These are phyloP conservation scores for Suillus subalutaceus DNA, from an alignment of 768 basidiomycete genomes.

Conservation along the genomic window DNA sequence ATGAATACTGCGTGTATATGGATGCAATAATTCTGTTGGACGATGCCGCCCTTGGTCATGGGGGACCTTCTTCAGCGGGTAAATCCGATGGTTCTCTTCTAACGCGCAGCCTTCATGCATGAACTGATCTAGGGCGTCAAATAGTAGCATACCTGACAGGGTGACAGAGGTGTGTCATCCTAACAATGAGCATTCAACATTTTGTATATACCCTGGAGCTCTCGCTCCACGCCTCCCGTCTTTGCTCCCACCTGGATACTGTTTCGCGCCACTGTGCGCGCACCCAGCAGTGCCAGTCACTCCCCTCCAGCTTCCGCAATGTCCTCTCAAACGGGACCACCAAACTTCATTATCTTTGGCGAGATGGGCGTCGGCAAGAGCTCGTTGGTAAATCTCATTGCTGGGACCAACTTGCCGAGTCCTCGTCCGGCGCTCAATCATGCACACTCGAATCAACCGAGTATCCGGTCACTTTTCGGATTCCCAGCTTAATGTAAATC, in stretches of 20 bases:
- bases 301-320: background rate
- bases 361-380: slow-evolving; percentile 17
- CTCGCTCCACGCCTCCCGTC: background rate
- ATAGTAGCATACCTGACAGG: background rate
- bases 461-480: background rate
- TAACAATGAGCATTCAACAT: background rate
- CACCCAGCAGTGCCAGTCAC: background rate
- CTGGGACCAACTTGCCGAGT: slow-evolving; percentile 2
- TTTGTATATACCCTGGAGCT: background rate
- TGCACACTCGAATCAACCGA: slow-evolving; percentile 12
- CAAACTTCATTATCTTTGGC: slow-evolving; percentile 15
- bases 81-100: slow-evolving; percentile 2
- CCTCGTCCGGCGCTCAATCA: slow-evolving; percentile 4
- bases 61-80: background rate
- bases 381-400: slow-evolving; percentile 16
- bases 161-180: background rate
- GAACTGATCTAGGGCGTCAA: slow-evolving; percentile 1
- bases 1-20: background rate
- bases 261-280: background rate
- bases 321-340: background rate
- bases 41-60: background rate
- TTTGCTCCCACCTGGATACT: background rate
- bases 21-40: background rate
- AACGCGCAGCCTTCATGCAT: background rate
- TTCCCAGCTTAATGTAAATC: background rate